A percentile compares a stretch with the other conserved stretches of the same genome.
Conservation (phyloP, 1,284 basidiomycete genomes). For the Calocybe gambosa region DNA sequence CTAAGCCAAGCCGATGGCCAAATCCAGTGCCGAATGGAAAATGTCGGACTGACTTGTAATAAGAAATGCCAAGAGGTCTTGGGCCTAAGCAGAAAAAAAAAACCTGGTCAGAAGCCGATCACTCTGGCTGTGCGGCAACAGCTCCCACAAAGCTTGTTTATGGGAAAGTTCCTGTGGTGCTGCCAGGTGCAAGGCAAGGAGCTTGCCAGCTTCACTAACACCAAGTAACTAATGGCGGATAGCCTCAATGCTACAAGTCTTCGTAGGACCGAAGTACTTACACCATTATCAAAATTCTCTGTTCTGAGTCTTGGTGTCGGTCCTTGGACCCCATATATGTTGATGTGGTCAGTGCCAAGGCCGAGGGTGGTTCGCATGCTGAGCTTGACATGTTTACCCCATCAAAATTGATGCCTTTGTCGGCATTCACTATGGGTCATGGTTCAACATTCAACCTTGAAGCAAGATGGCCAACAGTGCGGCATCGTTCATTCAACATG, state of each 20-base stretch:
- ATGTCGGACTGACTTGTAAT: constrained; percentile 2
- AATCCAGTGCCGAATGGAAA: constrained; percentile 8
- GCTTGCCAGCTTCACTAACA: background rate
- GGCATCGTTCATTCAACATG: constrained; percentile 19
- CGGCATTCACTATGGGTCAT: background rate
- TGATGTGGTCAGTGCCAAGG: background rate
- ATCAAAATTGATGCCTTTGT: constrained; percentile 10
- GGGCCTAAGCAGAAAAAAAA: background rate
- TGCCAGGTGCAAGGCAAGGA: background rate
- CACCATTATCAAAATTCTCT: background rate
- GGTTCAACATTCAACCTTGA: background rate
- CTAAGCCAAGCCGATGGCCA: constrained; percentile 11
- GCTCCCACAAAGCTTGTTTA: background rate
- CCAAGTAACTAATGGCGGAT: background rate
- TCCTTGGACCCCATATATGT: background rate
- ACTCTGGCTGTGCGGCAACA: background rate
- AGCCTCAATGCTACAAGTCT: background rate
- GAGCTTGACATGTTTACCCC: background rate
- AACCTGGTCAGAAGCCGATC: background rate
- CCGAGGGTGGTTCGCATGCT: background rate
- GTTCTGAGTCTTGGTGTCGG: background rate
- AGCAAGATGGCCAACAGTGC: constrained; percentile 13
- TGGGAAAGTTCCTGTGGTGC: background rate
- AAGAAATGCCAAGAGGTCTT: constrained; percentile 13
- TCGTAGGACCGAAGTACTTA: background rate